Base-by-base conservation (phyloP, 306 rosid species). In the Pyrus communis region DNA sequence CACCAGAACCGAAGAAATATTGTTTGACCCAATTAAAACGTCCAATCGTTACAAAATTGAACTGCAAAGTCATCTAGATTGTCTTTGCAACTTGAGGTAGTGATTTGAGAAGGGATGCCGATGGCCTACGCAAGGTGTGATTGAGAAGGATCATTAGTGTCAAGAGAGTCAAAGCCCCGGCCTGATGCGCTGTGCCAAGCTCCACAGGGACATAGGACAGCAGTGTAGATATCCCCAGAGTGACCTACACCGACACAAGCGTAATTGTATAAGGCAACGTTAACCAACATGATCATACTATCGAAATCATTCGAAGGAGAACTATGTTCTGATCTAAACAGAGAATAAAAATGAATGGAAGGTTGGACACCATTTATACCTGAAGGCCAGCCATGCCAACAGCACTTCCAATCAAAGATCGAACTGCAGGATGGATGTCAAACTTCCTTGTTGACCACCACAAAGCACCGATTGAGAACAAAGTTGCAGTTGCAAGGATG, bases 181-280 rank as follows among this genome's bases (percentile, higher is more conserved):
- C 93, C 71, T 93, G 98, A 87, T 91, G 98, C 19, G 97, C 96
- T 12, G 91, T 82, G 67, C 97, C 97, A 28, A 91, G 88, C 18
- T 93, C 90, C 61, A 88, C 97, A 45, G 96, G 98, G 23, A 93
- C 98, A 73, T 89, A 93, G 1, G 93, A 89, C 54, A 93, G 84
- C 75, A 91, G 93, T 7, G 97, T 91, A 0, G 96, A 83, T 60
- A 93, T 58, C 69, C 98, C 69, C 69, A 64, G 23, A 31, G 69
- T 64, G 23, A 64, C 69, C 69, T 33, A 45, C 7, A 4, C 21
- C 43, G 19, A 33, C 11, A 33, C 21, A 38, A 63, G 11, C 21
- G 67, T 59, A 30, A 31, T 33, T 33, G 45, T 33, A 19, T 1
- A 18, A 31, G 27, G 42, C 18, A 64, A 64, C 21, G 19, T 3